phyloP scores from a whole-genome alignment of 1,284 basidiomycete species.

The Cutaneotrichosporon cyanovorans region DNA sequence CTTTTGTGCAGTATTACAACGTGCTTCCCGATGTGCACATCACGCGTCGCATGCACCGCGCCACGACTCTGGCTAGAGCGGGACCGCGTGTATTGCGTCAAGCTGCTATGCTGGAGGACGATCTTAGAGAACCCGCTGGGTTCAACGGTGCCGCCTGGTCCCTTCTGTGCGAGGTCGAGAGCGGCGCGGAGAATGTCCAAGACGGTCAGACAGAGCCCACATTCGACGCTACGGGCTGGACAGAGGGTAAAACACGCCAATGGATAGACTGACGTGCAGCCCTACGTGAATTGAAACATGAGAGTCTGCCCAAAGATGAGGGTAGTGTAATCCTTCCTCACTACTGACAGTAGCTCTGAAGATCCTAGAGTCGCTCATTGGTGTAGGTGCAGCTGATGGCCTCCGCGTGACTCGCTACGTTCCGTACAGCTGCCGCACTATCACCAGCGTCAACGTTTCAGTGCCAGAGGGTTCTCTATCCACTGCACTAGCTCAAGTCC shows the following conservation, averaged over 20 bases:
- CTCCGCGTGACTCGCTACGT: slow-evolving; percentile 21
- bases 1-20: slow-evolving; percentile 24
- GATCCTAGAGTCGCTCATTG: neutral
- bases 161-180: slow-evolving; percentile 12
- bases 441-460: slow-evolving; percentile 20
- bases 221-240: no score
- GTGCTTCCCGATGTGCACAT: slow-evolving; percentile 25
- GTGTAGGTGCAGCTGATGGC: neutral
- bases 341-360: slow-evolving; percentile 2
- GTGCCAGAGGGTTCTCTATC: slow-evolving; percentile 1
- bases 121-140: slow-evolving; percentile 9
- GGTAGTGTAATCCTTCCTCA: no score
- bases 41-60: slow-evolving; percentile 11
- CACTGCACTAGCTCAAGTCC: slow-evolving; percentile 13
- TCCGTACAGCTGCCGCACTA: slow-evolving; percentile 25
- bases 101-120: slow-evolving; percentile 28
- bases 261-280: no score
- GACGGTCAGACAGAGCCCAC: no score
- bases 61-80: slow-evolving; percentile 22
- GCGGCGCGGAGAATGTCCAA: no score
- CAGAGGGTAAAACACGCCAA: no score
- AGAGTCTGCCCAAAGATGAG: no score
- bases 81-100: slow-evolving; percentile 17
- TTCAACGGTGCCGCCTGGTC: slow-evolving; percentile 30
- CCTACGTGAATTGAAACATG: no score